These are phyloP conservation scores for Sporopachydermia quercuum DNA, from an alignment of 805 yeast species.

Conservation along the genomic window DNA sequence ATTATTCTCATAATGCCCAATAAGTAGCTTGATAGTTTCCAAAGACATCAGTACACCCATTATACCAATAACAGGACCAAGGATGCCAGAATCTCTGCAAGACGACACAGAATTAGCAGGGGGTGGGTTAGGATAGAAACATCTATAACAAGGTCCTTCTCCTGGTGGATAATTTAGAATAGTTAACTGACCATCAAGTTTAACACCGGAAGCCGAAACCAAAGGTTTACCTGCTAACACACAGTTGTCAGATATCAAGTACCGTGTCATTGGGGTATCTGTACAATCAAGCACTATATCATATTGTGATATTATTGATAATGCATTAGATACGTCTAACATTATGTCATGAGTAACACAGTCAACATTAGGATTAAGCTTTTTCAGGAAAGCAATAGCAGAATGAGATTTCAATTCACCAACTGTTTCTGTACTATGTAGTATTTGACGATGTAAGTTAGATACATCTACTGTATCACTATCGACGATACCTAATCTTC, in stretches of 20 bases:
- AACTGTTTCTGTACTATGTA: constrained; percentile 53
- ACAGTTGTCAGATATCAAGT: constrained; percentile 73
- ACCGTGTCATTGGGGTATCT: constrained; percentile 80
- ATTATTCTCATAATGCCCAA: constrained; percentile 33
- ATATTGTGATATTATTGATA: constrained; percentile 43
- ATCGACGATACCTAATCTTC: constrained; percentile 69
- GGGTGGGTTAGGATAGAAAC: constrained; percentile 86
- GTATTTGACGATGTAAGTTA: constrained; percentile 78
- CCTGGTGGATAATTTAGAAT: constrained; percentile 48
- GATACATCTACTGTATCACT: constrained; percentile 73
- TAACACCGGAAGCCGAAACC: constrained; percentile 84
- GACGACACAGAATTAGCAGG: constrained; percentile 68
- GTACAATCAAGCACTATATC: constrained; percentile 87
- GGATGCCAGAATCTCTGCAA: constrained; percentile 86
- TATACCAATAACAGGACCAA: constrained; percentile 93
- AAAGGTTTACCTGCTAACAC: constrained; percentile 55
- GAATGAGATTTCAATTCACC: constrained; percentile 68
- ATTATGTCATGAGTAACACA: constrained; percentile 38
- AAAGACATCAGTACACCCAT: constrained; percentile 83
- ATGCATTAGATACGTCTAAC: constrained; percentile 41
- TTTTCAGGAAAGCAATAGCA: constrained; percentile 40
- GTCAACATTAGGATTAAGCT: constrained; percentile 54
- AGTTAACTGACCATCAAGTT: constrained; percentile 80
- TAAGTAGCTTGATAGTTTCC: constrained; percentile 65
- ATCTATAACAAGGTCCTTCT: constrained; percentile 84